These are phyloP conservation scores for Globisporangium iwayamae DNA, from an alignment of 352 stramenopile genomes.

Conservation along the genomic window DNA sequence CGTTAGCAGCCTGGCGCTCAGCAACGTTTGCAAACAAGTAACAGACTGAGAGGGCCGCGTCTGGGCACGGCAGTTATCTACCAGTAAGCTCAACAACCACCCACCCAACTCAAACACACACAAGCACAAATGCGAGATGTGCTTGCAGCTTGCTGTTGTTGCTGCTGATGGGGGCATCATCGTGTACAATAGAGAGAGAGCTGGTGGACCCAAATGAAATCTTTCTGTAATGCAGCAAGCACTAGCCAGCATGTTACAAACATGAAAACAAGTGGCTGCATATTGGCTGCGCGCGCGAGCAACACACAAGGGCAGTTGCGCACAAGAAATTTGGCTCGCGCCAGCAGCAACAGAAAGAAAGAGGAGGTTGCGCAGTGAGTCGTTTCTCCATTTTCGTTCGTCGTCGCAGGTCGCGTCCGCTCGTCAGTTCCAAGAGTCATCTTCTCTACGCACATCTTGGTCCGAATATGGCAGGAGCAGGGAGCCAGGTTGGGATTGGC, in stretches of 20 bases:
- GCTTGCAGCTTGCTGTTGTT: background rate
- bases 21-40: background rate
- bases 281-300: background rate
- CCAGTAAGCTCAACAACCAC: constrained; percentile 1
- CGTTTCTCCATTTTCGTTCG: constrained; percentile 2
- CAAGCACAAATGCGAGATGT: background rate
- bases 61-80: background rate
- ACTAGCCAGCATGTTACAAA: constrained; percentile 4
- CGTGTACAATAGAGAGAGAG: background rate
- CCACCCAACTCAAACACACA: background rate
- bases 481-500: background rate
- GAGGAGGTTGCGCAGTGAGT: background rate
- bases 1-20: background rate
- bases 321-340: background rate
- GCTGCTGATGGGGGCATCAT: too few species aligned
- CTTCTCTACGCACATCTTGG: constrained; percentile 10
- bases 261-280: constrained; percentile 3
- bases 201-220: background rate
- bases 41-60: background rate
- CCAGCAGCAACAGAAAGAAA: background rate
- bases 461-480: background rate
- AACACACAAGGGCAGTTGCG: background rate
- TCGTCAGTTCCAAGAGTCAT: background rate
- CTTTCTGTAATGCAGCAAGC: constrained; percentile 5
- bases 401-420: background rate